These are phyloP conservation scores for Aristolochia fimbriata DNA, from an alignment of 164 flowering plant species.

Conservation along the genomic window DNA sequence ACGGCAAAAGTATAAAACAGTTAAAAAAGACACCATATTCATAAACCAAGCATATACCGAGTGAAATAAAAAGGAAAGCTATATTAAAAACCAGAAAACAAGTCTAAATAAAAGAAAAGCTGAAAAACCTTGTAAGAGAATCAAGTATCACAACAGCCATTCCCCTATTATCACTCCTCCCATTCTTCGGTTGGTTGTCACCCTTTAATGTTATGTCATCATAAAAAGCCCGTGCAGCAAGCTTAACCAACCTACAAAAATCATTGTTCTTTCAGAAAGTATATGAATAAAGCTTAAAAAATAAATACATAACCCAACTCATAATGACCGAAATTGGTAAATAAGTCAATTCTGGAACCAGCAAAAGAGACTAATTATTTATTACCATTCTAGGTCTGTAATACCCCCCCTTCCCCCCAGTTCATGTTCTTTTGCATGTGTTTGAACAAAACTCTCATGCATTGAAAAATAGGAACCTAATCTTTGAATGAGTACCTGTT, in stretches of 20 bases:
- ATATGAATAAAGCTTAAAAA: not conserved
- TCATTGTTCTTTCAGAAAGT: not conserved
- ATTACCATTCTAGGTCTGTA: too few species aligned
- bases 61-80: not conserved
- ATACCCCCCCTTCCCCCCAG: not conserved
- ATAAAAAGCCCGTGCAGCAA: slow-evolving; percentile 50
- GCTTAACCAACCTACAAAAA: slow-evolving; percentile 35
- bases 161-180: slow-evolving; percentile 82
- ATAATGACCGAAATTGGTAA: not conserved
- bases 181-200: slow-evolving; percentile 63
- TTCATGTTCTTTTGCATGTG: not conserved
- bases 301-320: not conserved
- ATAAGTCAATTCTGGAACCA: not conserved
- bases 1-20: too few species aligned
- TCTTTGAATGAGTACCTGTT: slow-evolving; percentile 10
- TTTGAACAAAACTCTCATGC: not conserved
- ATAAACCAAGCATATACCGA: too few species aligned
- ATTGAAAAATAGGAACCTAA: not conserved
- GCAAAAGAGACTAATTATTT: too few species aligned
- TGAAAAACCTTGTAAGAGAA: slow-evolving; percentile 70
- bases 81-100: not conserved
- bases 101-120: not conserved
- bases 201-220: slow-evolving; percentile 48
- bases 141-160: slow-evolving; percentile 93
- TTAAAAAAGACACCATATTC: too few species aligned